Base-by-base conservation (phyloP, 2,329 filamentous ascomycete species). In the Fusarium sp. region DNA sequence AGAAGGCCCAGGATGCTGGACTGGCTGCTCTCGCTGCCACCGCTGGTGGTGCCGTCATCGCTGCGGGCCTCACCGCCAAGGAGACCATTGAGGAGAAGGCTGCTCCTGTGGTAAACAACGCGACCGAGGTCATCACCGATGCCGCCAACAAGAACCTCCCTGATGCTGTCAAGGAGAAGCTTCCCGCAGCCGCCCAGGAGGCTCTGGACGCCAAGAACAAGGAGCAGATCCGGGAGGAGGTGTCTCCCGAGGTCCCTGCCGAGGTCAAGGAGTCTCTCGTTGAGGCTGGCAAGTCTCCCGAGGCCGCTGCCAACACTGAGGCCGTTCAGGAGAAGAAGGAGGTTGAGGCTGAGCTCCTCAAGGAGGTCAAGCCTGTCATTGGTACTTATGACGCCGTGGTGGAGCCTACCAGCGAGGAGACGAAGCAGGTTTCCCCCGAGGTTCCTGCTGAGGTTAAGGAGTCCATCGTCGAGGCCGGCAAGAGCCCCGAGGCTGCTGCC, bases 251-350 rank as follows among this genome's bases (percentile, higher is more conserved):
- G 70, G 88, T 90, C 7, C 90, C 90, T 63, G 79, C 80, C 29
- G 85, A 89, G 74, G 90, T 91, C 20, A 88, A 89, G 82, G 85
- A 90, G 75, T 90, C 89, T 9, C 88, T 91, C 57, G 80, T 83
- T 42, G 86, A 88, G 78, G 88, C 93, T 25, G 88, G 90, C 64
- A 82, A 87, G 78, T 86, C 85, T 70, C 92, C 94, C 10, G 94
- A 97, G 83, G 94, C 94, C 36, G 90, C 93, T 38, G 88, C 89
- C 65, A 92, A 91, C 82, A 85, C 90, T 2, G 87, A 88, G 65
- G 93, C 91, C 20, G 93, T 97, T 8, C 84, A 89, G 71, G 93
- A 95, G 77, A 97, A 97, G 89, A 90, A 90, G 81, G 88, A 86
- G 11, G 87, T 95, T 6, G 94, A 97, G 85, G 82, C 89, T 29